Base-by-base conservation (phyloP, 2,329 filamentous ascomycete genomes). In the Bertia moriformis region DNA sequence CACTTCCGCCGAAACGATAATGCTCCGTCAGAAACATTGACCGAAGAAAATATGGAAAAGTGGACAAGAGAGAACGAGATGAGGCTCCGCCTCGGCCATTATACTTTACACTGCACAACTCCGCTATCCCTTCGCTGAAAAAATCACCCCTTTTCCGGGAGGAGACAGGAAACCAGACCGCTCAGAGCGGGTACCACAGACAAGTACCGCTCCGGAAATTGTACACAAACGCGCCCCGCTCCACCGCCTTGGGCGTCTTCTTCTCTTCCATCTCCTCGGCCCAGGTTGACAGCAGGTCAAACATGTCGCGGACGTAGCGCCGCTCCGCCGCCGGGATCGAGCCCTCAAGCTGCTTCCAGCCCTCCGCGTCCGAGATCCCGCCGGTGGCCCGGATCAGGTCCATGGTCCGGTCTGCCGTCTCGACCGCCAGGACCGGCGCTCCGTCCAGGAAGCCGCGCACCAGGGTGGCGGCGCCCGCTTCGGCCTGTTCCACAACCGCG, bases 351-450 rank as follows among this genome's bases (percentile, higher is more conserved):
- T 69, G 73, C 17, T 83, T 75, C 89, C 89, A 95, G 46, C 75
- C 82, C 43, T 95, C 89, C 0, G 76, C 63, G 43, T 95, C 87
- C 2, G 78, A 80, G 18, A 96, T n/a, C n/a, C n/a, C n/a, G n/a
- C n/a, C n/a, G n/a, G n/a, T n/a, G 65, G 39, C 72, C 66, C 2
- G 87, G 93, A 15, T 76, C 70, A 20, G 76, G 68, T 39, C 95
- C 78, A 19, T 80, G 62, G 24, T 88, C 78, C 49, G 95, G 73
- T 15, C 93, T 73, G 38, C 81, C 75, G 50, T 95, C 88, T 39
- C 84, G 79, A 1, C 84, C 86, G 59, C 96, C 89, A 39, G 96
- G 80, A 1, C 88, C 89, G 7, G 83, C 73, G 42, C 95, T 83
- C 0, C 87, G 86, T 0, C 84, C 84, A 19, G 80, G 72, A 4